phyloP scores from a whole-genome alignment of 768 basidiomycete species.

The Trametes cingulata region DNA sequence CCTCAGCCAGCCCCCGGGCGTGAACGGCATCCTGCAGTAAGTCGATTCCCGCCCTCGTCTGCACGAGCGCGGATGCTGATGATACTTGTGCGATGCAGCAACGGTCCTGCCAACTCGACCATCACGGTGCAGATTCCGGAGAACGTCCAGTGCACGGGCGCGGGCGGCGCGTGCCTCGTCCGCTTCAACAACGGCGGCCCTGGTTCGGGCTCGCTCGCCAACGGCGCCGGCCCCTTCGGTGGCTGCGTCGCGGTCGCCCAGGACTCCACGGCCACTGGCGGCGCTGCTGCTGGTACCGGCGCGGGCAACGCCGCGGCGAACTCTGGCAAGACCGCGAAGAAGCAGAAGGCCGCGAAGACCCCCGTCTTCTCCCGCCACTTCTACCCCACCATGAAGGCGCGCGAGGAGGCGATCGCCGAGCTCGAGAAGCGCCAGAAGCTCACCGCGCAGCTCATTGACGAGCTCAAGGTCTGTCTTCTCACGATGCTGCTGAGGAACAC shows the following conservation, averaged over 20 bases:
- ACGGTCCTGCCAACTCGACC: constrained; percentile 26
- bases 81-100: constrained; percentile 5
- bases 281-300: not conserved
- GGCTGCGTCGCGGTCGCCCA: constrained; percentile 30
- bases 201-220: constrained; percentile 22
- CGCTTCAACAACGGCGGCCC: constrained; percentile 22
- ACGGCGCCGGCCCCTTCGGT: constrained; percentile 36
- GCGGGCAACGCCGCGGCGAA: not conserved
- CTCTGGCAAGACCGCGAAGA: not conserved
- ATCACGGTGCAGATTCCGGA: constrained; percentile 17
- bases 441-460: constrained; percentile 28
- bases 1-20: constrained; percentile 29
- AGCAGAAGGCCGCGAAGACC: not conserved
- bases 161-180: constrained; percentile 21
- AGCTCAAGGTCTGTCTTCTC: constrained; percentile 8
- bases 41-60: not conserved
- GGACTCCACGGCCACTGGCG: not conserved
- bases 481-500: too few species aligned
- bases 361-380: constrained; percentile 17
- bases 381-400: constrained; percentile 19
- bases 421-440: constrained; percentile 24
- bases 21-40: constrained; percentile 25
- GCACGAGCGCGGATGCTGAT: not conserved
- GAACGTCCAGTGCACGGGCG: constrained; percentile 21
- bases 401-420: constrained; percentile 17